Percentiles rank a stretch among this genome's conserved stretches.
phyloP scores from a whole-genome alignment of 1,284 basidiomycete species.

The Heimioporus punctisporus region DNA sequence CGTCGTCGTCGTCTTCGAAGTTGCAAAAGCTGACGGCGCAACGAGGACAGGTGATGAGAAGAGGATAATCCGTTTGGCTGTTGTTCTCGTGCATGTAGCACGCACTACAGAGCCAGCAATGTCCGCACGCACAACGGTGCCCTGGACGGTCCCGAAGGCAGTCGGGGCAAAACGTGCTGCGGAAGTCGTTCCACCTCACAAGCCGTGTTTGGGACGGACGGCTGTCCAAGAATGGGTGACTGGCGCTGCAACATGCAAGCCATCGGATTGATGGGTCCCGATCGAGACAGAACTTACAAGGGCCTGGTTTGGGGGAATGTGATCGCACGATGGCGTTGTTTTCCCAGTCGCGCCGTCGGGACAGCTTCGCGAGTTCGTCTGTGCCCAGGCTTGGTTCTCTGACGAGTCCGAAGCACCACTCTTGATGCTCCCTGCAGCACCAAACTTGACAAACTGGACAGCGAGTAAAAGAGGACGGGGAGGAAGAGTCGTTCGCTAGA shows the following conservation, averaged over 20 bases:
- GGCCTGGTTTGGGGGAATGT: constrained; percentile 12
- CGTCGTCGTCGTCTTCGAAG: too few species aligned
- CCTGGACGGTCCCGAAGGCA: constrained; percentile 5
- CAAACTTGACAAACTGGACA: constrained; percentile 11
- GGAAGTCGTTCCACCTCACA: neutral
- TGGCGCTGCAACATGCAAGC: constrained; percentile 1
- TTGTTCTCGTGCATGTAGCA: constrained; percentile 3
- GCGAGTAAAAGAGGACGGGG: constrained; percentile 7
- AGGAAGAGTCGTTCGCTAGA: constrained; percentile 1
- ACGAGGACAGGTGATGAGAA: constrained; percentile 12
- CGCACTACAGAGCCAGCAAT: constrained; percentile 12
- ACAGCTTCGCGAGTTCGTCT: constrained; percentile 4
- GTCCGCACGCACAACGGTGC: neutral
- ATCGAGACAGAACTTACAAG: constrained; percentile 6
- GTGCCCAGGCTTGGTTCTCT: constrained; percentile 9
- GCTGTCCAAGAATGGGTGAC: neutral
- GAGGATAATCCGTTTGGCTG: neutral
- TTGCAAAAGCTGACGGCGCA: constrained; percentile 12
- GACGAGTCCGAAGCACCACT: constrained; percentile 19
- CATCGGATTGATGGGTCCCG: neutral
- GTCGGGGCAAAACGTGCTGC: constrained; percentile 4
- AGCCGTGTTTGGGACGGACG: constrained; percentile 15
- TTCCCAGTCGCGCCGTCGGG: constrained; percentile 8
- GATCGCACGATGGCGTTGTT: constrained; percentile 10
- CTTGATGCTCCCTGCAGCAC: constrained; percentile 14